Percentiles rank a stretch among this genome's conserved stretches.
Conservation (phyloP, 2,329 filamentous ascomycete genomes). For the Sarocladium strictum region DNA sequence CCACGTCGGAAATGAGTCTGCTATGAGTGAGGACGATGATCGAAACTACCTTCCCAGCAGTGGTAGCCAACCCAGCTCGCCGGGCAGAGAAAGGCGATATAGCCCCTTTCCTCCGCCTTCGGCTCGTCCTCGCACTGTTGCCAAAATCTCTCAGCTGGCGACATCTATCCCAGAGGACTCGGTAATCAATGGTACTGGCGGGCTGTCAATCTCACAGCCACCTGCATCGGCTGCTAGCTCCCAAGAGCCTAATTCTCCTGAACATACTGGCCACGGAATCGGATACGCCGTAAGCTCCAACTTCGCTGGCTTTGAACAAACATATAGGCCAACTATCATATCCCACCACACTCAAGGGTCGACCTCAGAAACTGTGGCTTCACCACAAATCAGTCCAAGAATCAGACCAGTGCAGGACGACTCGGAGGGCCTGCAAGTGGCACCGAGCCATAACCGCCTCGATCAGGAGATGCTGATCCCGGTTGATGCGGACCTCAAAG, state of each 20-base stretch:
- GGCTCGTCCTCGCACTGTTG: not conserved
- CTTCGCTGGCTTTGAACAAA: not conserved
- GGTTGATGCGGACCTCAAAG: constrained; percentile 11
- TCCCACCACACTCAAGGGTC: not conserved
- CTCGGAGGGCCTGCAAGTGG: not conserved
- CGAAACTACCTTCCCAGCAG: constrained; percentile 14
- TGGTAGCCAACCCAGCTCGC: constrained; percentile 14
- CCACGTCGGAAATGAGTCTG: not conserved
- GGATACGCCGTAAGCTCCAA: not conserved
- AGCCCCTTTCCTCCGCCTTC: not conserved
- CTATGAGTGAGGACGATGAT: not conserved
- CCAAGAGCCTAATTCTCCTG: not conserved
- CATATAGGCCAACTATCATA: not conserved
- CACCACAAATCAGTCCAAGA: constrained; percentile 13
- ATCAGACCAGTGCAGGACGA: constrained; percentile 1
- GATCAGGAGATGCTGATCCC: constrained; percentile 10
- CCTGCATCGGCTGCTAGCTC: not conserved
- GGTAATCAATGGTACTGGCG: not conserved
- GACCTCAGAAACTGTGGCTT: not conserved
- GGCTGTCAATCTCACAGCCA: not conserved
- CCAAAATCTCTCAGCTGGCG: constrained; percentile 1
- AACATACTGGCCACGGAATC: not conserved
- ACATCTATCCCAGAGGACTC: constrained; percentile 13
- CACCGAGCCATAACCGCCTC: not conserved
- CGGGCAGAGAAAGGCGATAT: not conserved